phyloP scores from a whole-genome alignment of 257 asterid genomes.

The Anisodus acutangulus region DNA sequence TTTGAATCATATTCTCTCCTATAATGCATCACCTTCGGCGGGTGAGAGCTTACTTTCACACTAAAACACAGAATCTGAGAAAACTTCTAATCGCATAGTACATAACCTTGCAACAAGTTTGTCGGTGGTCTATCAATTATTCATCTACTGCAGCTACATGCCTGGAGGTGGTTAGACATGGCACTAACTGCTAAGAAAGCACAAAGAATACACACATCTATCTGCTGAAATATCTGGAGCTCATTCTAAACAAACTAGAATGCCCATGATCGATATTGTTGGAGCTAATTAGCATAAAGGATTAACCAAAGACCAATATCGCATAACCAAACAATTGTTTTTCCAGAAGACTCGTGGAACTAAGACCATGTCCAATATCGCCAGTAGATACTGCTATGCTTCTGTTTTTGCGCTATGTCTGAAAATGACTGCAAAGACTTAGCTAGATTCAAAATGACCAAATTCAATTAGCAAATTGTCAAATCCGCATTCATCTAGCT shows the following conservation, averaged over 20 bases:
- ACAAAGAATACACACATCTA: neutral
- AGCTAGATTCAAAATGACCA: neutral
- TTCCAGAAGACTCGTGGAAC: neutral
- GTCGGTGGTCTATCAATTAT: neutral
- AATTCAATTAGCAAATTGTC: neutral
- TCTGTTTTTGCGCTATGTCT: neutral
- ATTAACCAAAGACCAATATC: neutral
- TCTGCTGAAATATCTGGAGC: neutral
- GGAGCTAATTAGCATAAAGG: conserved; percentile 5
- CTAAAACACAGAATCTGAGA: neutral
- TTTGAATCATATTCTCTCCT: neutral
- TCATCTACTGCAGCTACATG: conserved; percentile 22
- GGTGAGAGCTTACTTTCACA: neutral
- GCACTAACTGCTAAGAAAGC: neutral
- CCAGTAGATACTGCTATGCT: neutral
- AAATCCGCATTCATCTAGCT: conserved; percentile 25
- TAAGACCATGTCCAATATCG: neutral
- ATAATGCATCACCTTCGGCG: neutral
- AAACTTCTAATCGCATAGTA: neutral
- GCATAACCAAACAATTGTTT: neutral
- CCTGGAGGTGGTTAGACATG: neutral
- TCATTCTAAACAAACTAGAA: neutral
- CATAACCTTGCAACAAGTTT: neutral
- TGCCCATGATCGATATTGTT: neutral
- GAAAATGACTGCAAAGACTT: neutral